These are phyloP conservation scores for Coccomyxa sp. DNA, from an alignment of 139 green algal genomes.

Conservation along the genomic window DNA sequence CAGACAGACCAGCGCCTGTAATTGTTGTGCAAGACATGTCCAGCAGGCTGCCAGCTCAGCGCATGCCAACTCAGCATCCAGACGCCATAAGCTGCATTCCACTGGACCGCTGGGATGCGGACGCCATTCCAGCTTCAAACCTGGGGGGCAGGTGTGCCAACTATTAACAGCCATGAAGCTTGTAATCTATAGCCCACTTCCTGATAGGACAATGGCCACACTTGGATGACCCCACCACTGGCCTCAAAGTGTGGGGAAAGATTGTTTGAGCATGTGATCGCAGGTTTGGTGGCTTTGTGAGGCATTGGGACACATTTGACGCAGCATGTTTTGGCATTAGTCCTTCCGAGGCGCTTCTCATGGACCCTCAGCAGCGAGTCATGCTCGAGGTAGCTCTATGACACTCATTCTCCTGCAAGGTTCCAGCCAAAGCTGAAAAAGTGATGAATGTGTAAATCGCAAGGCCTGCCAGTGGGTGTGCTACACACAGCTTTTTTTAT, in stretches of 20 bases:
- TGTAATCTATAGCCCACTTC: too few relatives aligned
- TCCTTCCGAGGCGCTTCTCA: constrained; percentile 50
- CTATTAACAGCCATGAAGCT: too few relatives aligned
- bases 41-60: background rate
- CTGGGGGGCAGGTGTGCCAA: constrained; percentile 26
- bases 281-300: background rate
- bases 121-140: background rate
- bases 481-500: background rate
- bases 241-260: too few relatives aligned
- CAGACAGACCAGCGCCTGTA: background rate
- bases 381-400: constrained; percentile 62
- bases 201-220: too few relatives aligned
- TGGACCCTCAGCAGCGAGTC: constrained; percentile 82
- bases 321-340: constrained; percentile 46
- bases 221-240: too few relatives aligned
- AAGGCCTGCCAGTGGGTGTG: too few relatives aligned
- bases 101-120: constrained; percentile 47
- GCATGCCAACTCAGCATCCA: background rate
- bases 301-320: constrained; percentile 45
- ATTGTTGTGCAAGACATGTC: background rate
- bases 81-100: constrained; percentile 16
- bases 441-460: too few relatives aligned
- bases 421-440: too few relatives aligned
- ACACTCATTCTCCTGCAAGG: background rate
- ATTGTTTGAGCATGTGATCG: too few relatives aligned